Base-by-base conservation (phyloP, 1,284 basidiomycete species). In the Rhodotorula sp. region DNA sequence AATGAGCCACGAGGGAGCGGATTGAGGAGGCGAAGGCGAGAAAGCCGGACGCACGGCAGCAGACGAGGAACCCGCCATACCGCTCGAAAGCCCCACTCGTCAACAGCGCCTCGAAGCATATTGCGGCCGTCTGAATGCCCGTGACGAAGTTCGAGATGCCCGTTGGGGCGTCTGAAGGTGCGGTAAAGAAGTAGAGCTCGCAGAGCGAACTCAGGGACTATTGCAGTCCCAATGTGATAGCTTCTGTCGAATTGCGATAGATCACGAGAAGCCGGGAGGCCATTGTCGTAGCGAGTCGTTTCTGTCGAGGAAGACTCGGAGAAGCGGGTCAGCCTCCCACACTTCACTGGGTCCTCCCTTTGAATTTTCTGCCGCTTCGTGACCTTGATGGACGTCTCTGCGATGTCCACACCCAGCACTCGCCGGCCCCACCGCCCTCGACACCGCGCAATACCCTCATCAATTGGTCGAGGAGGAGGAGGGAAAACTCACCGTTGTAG, bases 181-280 rank as follows among this genome's bases (percentile, higher is more conserved):
- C 82, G 13, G 84, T 85, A 74, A 82, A 83, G 69, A 77, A 82
- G 48, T 74, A 65, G 15, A 81, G 69, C 11, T 65, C 57, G 44
- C 71, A 59, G 44, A 62, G 50, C 10, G 64, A 64, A n/a, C 64
- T 59, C 56, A 78, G 76, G 16, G 66, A 54, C 16, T 51, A 48
- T 26, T 76, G 72, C 18, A 82, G 75, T 15, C 75, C 77, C 10
- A 77, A 75, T 26, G 83, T 84, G 77, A 84, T 83, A 34, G 78
- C 81, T 47, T 75, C 61, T 0, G 84, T 83, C 13, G 84, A 83
- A 72, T 85, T 85, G 16, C 85, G 84, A 70, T 85, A 85, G 76
- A 85, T 81, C 60, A 85, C 73, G 15, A 85, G 82, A 46, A 86
- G 75, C 7, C n/a, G 15, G 8, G 26, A 7, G 34, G 34, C 4